These are phyloP conservation scores for Boletus subparvulus DNA, from an alignment of 768 basidiomycete species.

Conservation along the genomic window DNA sequence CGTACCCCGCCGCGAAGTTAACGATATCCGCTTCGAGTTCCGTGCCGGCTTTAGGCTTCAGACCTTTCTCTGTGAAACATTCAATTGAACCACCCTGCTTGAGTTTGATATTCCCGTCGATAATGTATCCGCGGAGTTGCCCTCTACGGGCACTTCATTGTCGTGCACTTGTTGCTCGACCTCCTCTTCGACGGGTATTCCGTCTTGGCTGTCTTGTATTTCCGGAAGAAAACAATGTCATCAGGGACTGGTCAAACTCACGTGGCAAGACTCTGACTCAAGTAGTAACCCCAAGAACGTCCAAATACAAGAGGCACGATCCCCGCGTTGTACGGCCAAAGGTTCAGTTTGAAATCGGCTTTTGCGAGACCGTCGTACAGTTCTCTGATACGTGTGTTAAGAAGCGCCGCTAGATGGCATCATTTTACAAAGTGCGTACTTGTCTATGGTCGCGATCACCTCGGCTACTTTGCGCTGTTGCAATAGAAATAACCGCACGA, in stretches of 20 bases:
- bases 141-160: too few species aligned
- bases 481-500: constrained; percentile 2
- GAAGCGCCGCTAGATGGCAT: background rate
- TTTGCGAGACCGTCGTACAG: constrained; percentile 33
- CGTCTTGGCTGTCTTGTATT: too few species aligned
- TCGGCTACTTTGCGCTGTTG: constrained; percentile 5
- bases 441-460: constrained; percentile 1
- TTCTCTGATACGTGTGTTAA: constrained; percentile 18
- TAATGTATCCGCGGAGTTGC: constrained; percentile 21
- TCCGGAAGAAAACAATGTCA: background rate
- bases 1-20: constrained; percentile 21
- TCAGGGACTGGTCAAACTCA: background rate
- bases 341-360: constrained; percentile 32
- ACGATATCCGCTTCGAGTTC: constrained; percentile 22
- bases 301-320: constrained; percentile 26
- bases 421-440: background rate
- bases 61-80: constrained; percentile 22
- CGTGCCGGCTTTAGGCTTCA: constrained; percentile 23
- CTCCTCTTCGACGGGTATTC: too few species aligned
- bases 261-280: constrained; percentile 17
- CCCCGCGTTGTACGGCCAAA: constrained; percentile 32
- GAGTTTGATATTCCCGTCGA: constrained; percentile 44
- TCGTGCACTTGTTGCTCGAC: too few species aligned
- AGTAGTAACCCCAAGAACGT: constrained; percentile 33
- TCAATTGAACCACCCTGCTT: constrained; percentile 36